Conservation (phyloP, 2,329 filamentous ascomycete genomes). For the Aspergillus sp. region DNA sequence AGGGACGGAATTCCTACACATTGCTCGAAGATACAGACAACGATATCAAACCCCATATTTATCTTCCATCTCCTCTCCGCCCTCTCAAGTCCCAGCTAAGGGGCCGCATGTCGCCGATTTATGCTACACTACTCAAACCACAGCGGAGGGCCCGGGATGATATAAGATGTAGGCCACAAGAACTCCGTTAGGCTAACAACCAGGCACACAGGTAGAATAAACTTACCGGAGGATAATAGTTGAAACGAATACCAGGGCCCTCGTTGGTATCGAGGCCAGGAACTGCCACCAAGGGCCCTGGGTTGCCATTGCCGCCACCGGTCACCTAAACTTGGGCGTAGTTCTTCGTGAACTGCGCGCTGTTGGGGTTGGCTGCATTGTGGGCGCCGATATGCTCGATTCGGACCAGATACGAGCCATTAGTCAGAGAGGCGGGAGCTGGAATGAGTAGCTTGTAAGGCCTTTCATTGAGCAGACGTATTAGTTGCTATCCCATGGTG, state of each 20-base stretch:
- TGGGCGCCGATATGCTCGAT: slow-evolving; percentile 51
- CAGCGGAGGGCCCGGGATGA: not conserved
- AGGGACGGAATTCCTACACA: not conserved
- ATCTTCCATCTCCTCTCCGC: not conserved
- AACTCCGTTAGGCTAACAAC: not conserved
- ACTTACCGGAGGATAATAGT: not conserved
- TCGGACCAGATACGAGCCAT: slow-evolving; percentile 49
- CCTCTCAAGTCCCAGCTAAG: not conserved
- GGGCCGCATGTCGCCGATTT: not conserved
- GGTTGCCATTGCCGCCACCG: slow-evolving; percentile 36
- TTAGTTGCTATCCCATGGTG: slow-evolving; percentile 10
- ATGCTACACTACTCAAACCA: not conserved
- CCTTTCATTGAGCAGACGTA: not conserved
- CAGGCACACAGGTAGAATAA: not conserved
- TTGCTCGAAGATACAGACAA: not conserved
- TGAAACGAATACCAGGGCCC: slow-evolving; percentile 19
- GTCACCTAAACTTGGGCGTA: slow-evolving; percentile 43
- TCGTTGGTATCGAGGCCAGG: slow-evolving; percentile 14
- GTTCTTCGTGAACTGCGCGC: slow-evolving; percentile 49
- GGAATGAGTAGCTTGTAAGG: not conserved
- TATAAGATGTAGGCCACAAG: not conserved
- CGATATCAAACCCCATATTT: not conserved
- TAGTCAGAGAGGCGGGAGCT: slow-evolving; percentile 43
- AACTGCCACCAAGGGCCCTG: slow-evolving; percentile 10
- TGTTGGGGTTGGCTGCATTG: slow-evolving; percentile 36